Conservation (phyloP, 257 asterid species). For the Salvia hispanica region DNA sequence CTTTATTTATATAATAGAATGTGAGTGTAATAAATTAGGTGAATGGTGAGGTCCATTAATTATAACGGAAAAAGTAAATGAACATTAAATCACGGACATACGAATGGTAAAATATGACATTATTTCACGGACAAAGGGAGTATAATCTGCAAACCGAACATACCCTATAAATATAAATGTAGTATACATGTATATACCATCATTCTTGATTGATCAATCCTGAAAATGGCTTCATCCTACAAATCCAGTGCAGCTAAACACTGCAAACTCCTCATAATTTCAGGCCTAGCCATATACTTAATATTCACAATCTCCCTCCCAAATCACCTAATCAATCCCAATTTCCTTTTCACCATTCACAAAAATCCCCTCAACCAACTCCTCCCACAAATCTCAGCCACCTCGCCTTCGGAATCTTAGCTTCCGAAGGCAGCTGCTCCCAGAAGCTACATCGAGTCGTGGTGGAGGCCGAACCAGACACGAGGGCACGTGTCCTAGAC, state of each 20-base stretch:
- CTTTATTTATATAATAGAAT: no score
- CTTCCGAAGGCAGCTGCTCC: slow-evolving; percentile 47
- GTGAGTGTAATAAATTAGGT: no score
- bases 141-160: no score
- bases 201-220: background rate
- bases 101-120: no score
- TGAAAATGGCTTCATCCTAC: background rate
- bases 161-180: no score
- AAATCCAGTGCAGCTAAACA: background rate
- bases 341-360: background rate
- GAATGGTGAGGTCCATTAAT: no score
- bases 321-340: background rate
- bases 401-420: slow-evolving; percentile 53
- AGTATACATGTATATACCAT: no score
- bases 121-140: no score
- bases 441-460: slow-evolving; percentile 49
- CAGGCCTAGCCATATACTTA: background rate
- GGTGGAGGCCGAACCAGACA: slow-evolving; percentile 55
- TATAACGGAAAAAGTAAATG: no score
- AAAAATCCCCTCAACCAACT: background rate
- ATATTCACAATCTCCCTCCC: background rate
- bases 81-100: no score
- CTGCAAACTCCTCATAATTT: slow-evolving; percentile 9
- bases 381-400: slow-evolving; percentile 50
- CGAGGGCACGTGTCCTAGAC: slow-evolving; percentile 41